Percentiles rank a stretch among this genome's conserved stretches.
Evolutionary conservation across 2,329 filamentous ascomycete species (phyloP).

Genomic region (Hymenoscyphus linearis): DNA sequence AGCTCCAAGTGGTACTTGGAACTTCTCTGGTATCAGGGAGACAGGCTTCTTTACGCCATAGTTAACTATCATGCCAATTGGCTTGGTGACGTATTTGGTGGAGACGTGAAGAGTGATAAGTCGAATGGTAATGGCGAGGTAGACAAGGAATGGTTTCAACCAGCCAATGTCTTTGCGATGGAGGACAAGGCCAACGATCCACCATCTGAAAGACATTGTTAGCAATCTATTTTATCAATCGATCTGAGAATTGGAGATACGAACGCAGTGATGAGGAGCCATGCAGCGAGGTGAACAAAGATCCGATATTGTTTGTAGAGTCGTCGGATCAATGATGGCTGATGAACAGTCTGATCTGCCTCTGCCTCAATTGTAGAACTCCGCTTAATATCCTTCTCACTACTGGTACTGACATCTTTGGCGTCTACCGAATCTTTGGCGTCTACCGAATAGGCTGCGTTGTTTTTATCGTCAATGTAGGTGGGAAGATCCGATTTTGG

Average conservation of each 20-base stretch:
- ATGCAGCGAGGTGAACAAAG: slow-evolving; percentile 8
- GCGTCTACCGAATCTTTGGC: slow-evolving; percentile 10
- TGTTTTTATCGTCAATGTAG: slow-evolving; percentile 8
- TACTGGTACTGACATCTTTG: slow-evolving; percentile 12
- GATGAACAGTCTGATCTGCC: neutral
- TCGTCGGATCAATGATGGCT: neutral
- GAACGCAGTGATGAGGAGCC: slow-evolving; percentile 15
- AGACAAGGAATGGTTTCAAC: slow-evolving; percentile 80
- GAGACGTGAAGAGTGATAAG: slow-evolving; percentile 70
- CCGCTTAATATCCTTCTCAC: slow-evolving; percentile 10
- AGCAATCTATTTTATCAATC: neutral
- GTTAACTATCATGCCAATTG: slow-evolving; percentile 63
- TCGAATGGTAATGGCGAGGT: slow-evolving; percentile 67
- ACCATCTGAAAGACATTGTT: slow-evolving; percentile 16
- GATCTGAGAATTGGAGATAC: neutral
- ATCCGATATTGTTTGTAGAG: slow-evolving; percentile 9
- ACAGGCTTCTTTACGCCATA: slow-evolving; percentile 56
- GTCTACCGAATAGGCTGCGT: neutral
- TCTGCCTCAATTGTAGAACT: slow-evolving; percentile 7
- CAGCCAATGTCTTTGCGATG: slow-evolving; percentile 71
- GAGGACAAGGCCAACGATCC: slow-evolving; percentile 63
- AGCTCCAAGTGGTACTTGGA: slow-evolving; percentile 59
- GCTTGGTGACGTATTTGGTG: slow-evolving; percentile 58
- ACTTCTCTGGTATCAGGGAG: slow-evolving; percentile 58
- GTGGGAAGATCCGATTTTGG: slow-evolving; percentile 2